phyloP scores from a whole-genome alignment of 1,139 yeast genomes.

The Geotrichum aggregatum region DNA sequence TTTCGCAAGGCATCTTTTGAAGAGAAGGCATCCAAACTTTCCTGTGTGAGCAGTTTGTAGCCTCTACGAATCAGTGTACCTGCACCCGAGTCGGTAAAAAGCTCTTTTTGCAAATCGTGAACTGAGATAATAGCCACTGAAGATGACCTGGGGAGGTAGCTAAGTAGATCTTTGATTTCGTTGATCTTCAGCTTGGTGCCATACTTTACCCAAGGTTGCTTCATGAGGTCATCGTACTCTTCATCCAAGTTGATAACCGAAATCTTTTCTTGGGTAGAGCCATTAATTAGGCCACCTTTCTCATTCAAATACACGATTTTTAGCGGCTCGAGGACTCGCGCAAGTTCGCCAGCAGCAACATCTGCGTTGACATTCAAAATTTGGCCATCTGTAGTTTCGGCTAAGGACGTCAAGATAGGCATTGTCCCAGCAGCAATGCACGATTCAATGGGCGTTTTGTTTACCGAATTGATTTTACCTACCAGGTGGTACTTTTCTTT shows the following conservation, averaged over 20 bases:
- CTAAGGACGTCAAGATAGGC: slow-evolving; percentile 91
- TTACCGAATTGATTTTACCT: slow-evolving; percentile 80
- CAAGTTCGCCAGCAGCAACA: slow-evolving; percentile 96
- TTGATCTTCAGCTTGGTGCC: slow-evolving; percentile 95
- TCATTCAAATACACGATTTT: slow-evolving; percentile 94
- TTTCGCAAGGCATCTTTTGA: slow-evolving; percentile 70
- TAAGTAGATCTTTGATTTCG: slow-evolving; percentile 89
- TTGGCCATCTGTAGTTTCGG: slow-evolving; percentile 95
- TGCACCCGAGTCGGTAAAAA: slow-evolving; percentile 98
- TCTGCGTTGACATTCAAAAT: slow-evolving; percentile 95
- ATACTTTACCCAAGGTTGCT: slow-evolving; percentile 95
- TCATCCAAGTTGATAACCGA: slow-evolving; percentile 90
- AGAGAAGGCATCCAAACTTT: slow-evolving; percentile 59
- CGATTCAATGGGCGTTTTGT: slow-evolving; percentile 88
- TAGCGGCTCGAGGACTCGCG: slow-evolving; percentile 94
- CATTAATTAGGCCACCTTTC: slow-evolving; percentile 94
- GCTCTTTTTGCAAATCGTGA: slow-evolving; percentile 89
- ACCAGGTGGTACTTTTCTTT: slow-evolving; percentile 86
- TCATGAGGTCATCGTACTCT: slow-evolving; percentile 84
- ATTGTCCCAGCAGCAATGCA: slow-evolving; percentile 92
- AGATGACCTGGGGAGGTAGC: slow-evolving; percentile 90
- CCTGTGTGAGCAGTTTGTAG: slow-evolving; percentile 71
- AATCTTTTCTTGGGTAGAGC: slow-evolving; percentile 84
- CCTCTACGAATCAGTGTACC: slow-evolving; percentile 98
- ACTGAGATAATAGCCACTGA: slow-evolving; percentile 97